Evolutionary conservation across 768 basidiomycete species (phyloP).

Genomic region (Botryobasidium botryosum): DNA sequence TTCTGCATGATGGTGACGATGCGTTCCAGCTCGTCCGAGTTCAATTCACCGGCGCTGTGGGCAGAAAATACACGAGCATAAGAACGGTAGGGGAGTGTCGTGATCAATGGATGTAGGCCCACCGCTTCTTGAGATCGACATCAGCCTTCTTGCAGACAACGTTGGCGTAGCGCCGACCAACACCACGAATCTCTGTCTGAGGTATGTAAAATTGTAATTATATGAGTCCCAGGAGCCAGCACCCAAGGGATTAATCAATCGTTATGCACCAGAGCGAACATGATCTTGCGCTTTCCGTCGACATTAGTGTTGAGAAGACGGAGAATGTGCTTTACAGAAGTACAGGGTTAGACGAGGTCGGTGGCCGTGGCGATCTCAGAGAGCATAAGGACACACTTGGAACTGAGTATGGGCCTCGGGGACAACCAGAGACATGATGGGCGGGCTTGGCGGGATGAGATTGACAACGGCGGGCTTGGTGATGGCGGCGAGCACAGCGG

Average conservation of each 20-base stretch:
- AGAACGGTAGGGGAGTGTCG: background rate
- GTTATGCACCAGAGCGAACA: too few species aligned
- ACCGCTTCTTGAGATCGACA: constrained; percentile 98
- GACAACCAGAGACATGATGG: constrained; percentile 87
- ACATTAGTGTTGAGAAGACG: constrained; percentile 99
- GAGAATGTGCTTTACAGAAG: constrained; percentile 67
- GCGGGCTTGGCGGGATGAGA: constrained; percentile 4
- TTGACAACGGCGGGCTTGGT: too few species aligned
- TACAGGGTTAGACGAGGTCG: constrained; percentile 1
- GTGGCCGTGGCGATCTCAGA: background rate
- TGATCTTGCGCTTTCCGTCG: constrained; percentile 97
- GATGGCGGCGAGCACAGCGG: too few species aligned
- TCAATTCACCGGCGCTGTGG: constrained; percentile 91
- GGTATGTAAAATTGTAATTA: too few species aligned
- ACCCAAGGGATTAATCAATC: background rate
- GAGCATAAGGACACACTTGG: constrained; percentile 38
- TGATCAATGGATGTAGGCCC: constrained; percentile 18
- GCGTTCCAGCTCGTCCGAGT: constrained; percentile 98
- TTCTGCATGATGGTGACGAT: constrained; percentile 99
- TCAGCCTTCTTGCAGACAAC: constrained; percentile 99
- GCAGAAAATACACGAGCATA: background rate
- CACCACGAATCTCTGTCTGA: constrained; percentile 99
- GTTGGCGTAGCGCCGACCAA: constrained; percentile 96
- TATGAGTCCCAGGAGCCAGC: background rate
- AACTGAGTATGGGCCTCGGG: constrained; percentile 93